Base-by-base conservation (phyloP, 192 early-diverging fungal genomes). In the Linnemannia elongata region DNA sequence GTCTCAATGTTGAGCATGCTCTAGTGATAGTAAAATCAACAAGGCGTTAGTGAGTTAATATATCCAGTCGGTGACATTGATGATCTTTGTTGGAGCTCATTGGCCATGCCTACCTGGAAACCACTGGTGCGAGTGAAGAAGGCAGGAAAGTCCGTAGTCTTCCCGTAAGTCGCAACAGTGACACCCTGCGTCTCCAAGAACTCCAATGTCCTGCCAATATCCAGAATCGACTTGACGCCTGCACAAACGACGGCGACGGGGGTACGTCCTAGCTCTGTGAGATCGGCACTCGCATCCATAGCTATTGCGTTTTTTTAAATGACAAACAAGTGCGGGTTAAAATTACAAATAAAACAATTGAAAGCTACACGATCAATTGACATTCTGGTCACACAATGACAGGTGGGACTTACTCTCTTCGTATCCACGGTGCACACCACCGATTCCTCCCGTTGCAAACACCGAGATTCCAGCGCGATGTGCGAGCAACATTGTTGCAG, bases 371-470 rank as follows among this genome's bases (percentile, higher is more conserved):
- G 49, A 6, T 52, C 4, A 52, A 5, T 52, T 41, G 38, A 71
- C 52, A 13, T 10, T 30, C 54, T 63, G 41, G 47, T 9, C 22
- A 71, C 38, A 41, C 27, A 82, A 77, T 82, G 27, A 68, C 75
- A 4, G 12, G 22, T 54, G 42, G 38, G 17, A 39, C 87, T 71
- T 91, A 92, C 91, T 93, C 30, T 87, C 78, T 86, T 95, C 94
- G 22, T 92, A 96, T 13, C 95, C 96, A 13, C 97, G 93, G 77
- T 98, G 97, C 42, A 97, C 97, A 45, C 98, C 98, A 52, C 98
- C 98, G 74, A 99, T 99, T 9, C 98, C 98, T 27, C 98, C 98
- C 8, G 98, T 99, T 12, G 96, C 97, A 92, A 99, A 99, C 1
- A 99, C 89, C 47, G 85, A 80, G 74, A 99, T 99, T 3, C 97